Evolutionary conservation across 2,329 filamentous ascomycete species (phyloP).

Genomic region (Xylariaceae sp.): DNA sequence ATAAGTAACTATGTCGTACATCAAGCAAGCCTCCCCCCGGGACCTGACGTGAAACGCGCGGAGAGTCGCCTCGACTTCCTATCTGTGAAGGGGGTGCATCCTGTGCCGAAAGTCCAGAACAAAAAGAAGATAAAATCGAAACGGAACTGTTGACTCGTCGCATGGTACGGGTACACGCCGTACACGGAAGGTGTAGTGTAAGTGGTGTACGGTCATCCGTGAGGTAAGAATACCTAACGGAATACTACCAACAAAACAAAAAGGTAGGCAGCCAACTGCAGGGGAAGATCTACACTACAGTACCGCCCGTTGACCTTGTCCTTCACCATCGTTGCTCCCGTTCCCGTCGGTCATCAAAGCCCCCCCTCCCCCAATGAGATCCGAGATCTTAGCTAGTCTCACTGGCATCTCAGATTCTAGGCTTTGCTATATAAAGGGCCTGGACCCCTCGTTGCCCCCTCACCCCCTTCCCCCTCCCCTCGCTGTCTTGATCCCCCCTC

Average conservation of each 20-base stretch:
- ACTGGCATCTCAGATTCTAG: not conserved
- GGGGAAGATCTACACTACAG: not conserved
- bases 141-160: not conserved
- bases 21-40: not conserved
- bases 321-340: not conserved
- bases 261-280: not conserved
- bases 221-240: not conserved
- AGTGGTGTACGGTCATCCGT: not conserved
- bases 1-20: not conserved
- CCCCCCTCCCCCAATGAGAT: not conserved
- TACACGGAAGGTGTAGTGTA: not conserved
- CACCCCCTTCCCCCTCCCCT: not conserved
- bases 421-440: not conserved
- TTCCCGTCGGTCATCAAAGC: not conserved
- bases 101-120: not conserved
- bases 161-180: not conserved
- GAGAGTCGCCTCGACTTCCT: not conserved
- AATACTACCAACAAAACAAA: no score
- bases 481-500: no score
- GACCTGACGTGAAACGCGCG: not conserved
- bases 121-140: not conserved
- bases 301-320: not conserved
- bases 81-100: not conserved
- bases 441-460: not conserved
- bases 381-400: not conserved